phyloP scores from a whole-genome alignment of 257 asterid genomes.

The Plantago elongata region DNA sequence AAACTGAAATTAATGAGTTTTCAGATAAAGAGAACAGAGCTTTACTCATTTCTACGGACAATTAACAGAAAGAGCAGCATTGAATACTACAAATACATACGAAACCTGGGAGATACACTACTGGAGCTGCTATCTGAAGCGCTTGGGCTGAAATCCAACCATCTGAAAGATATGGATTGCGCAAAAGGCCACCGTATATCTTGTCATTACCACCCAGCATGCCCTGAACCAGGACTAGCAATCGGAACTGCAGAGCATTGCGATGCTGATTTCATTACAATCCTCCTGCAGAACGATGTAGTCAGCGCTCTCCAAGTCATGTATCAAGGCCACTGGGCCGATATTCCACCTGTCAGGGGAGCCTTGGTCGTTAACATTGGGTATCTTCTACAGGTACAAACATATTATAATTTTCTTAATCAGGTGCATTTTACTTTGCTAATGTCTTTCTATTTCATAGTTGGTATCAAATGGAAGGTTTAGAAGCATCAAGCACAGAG shows the following conservation, averaged over 20 bases:
- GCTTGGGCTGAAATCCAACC: neutral
- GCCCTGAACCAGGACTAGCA: conserved; percentile 19
- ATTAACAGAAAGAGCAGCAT: neutral
- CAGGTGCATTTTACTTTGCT: too few species aligned
- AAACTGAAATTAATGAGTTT: too few species aligned
- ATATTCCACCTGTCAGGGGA: conserved; percentile 10
- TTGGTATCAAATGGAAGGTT: conserved; percentile 33
- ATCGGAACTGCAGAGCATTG: conserved; percentile 9
- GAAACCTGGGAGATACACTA: conserved; percentile 5
- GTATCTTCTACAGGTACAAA: conserved; percentile 15
- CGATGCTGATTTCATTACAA: conserved; percentile 15
- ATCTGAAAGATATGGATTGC: conserved; percentile 7
- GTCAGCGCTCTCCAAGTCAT: conserved; percentile 9
- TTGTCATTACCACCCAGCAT: conserved; percentile 15
- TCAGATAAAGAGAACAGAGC: too few species aligned
- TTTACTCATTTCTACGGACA: too few species aligned
- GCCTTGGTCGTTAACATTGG: conserved; percentile 14
- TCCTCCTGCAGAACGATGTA: conserved; percentile 7
- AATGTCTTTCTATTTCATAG: conserved; percentile 2
- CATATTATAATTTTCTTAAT: too few species aligned
- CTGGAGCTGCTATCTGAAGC: conserved; percentile 1
- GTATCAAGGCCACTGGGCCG: conserved; percentile 16
- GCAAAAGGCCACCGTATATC: neutral
- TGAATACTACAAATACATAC: neutral
- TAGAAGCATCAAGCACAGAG: conserved; percentile 31